Base-by-base conservation (phyloP, 106 monocot genomes). In the Acorus calamus region DNA sequence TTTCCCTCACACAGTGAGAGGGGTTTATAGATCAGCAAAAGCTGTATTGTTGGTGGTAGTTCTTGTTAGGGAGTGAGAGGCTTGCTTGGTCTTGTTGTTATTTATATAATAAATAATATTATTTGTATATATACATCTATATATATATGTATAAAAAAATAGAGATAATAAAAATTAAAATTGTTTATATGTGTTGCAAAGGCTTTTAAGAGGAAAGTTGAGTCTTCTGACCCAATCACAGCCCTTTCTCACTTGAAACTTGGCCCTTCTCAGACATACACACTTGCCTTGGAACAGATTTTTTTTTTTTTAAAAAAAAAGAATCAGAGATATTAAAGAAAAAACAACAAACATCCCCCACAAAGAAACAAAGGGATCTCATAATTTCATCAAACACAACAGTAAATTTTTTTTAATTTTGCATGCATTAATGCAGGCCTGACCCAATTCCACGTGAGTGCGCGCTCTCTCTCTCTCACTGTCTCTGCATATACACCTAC, bases 241-340 rank as follows among this genome's bases (percentile, higher is more conserved):
- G 28, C 28, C 28, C 28, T 28, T 28, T 28, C 28, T 13, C 9
- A 61, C 61, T 61, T 54, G 70, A 70, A 53, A 53, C 52, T 60
- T 52, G 69, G 53, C 70, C 70, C 70, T 61, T 62, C 61, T 63
- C 52, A 52, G 12, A n/a, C n/a, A n/a, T n/a, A n/a, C n/a, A n/a
- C n/a, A n/a, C n/a, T n/a, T n/a, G n/a, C n/a, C n/a, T 54, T 7
- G 53, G 28, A 28, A 28, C 28, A 28, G 28, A 28, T 28, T 28
- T 28, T 28, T 28, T 28, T 28, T 28, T 28, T 28, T 28, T 28
- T 0, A 28, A 28, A 28, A 28, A 28, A 28, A 28, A 28, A 0
- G 59, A 42, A 60, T 42, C 6, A 28, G 53, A 43, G 42, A 45
- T 53, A 67, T 11, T 44, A 46, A 6, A 28, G 55, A 53, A 54